Evolutionary conservation across 306 rosid species (phyloP), one percentile per base, ranked within the genome.

Genomic region (Quercus bicolor): DNA sequence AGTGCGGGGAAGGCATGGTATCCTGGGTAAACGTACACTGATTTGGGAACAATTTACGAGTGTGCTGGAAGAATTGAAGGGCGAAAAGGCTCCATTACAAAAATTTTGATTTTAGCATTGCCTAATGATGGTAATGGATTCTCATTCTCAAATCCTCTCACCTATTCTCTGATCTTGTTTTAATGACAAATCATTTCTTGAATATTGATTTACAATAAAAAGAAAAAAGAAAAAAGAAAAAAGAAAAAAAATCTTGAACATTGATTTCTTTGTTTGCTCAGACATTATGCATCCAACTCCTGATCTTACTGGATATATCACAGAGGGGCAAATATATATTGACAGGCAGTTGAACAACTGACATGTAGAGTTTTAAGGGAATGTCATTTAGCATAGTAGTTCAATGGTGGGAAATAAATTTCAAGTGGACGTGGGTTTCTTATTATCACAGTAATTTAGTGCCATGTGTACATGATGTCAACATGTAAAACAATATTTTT

Each of bases 51-150:
- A 79, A 96, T 96, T 80, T 96, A 91, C 69, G 94, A 93, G 81
- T 94, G 99, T 79, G 99, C 99, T 28, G 98, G 99, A 78, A 86
- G 99, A 87, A 96, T 96, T 82, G 99, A 96, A 90, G 99, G 99
- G 78, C 84, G 97, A 68, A 96, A 83, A 87, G 98, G 99, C 78
- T n/a, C n/a, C n/a, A n/a, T n/a, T n/a, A n/a, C n/a, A n/a, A n/a
- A n/a, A 37, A 37, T 96, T 82, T 92, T 98, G 31, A 93, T 96
- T 82, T 84, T 96, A 79, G 91, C 99, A n/a, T 93, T 96, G 99
- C 99, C 99, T 24, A 93, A 96, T 62, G 94, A 96, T 86, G 97
- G 99, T 91, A 89, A 73, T 72, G 84, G 64, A 65, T 53, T 68
- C 33, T n/a, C 75, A 4, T 62, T 62, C 6, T 37, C 43, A 37